phyloP scores from a whole-genome alignment of 1,284 basidiomycete species.

The Puccinia triticina region DNA sequence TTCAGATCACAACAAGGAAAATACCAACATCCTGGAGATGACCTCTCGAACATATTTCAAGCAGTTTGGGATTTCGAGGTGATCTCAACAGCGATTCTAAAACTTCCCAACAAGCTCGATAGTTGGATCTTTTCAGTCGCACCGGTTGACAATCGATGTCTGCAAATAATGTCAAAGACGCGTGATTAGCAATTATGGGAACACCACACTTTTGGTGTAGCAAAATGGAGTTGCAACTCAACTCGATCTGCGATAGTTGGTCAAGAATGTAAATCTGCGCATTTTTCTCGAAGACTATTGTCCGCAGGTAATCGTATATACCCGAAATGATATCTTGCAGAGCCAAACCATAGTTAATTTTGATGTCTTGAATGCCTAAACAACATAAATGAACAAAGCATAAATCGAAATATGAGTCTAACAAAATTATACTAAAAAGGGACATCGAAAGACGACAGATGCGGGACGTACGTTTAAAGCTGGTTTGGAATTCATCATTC shows the following conservation, averaged over 20 bases:
- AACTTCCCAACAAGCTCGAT: constrained; percentile 84
- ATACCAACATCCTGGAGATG: neutral
- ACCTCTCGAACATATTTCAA: neutral
- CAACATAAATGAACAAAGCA: neutral
- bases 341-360: constrained; percentile 88
- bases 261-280: constrained; percentile 90
- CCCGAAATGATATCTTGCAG: constrained; percentile 93
- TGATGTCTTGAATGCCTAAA: constrained; percentile 80
- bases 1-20: neutral
- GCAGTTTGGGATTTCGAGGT: constrained; percentile 53
- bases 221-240: neutral
- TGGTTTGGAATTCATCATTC: constrained; percentile 90
- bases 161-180: constrained; percentile 59
- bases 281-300: constrained; percentile 79
- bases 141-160: constrained; percentile 87
- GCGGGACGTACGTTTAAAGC: constrained; percentile 74
- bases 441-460: neutral
- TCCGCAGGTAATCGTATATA: constrained; percentile 85
- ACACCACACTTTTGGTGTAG: neutral
- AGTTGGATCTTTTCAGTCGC: constrained; percentile 93
- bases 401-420: neutral
- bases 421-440: neutral
- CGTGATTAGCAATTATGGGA: neutral
- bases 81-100: constrained; percentile 86
- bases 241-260: constrained; percentile 87